Evolutionary conservation across 2,329 filamentous ascomycete genomes (phyloP).

Genomic region (Fusarium sublunatum): DNA sequence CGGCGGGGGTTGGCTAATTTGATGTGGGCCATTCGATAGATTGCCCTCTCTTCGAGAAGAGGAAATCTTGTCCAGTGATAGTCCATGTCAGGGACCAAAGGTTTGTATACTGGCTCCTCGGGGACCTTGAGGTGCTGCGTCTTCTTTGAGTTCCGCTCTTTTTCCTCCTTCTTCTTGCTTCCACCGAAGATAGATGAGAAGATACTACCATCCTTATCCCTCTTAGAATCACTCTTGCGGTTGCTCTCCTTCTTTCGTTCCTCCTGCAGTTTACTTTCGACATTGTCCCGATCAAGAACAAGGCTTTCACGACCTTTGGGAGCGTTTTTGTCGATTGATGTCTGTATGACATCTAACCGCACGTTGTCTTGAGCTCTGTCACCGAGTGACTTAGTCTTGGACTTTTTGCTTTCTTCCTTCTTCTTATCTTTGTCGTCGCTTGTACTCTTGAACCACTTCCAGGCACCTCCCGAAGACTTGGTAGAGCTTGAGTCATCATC

Average conservation of each 20-base stretch:
- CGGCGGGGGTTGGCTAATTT: slow-evolving; percentile 97
- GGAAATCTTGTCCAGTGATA: slow-evolving; percentile 97
- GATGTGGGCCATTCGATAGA: slow-evolving; percentile 98
- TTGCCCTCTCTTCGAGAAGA: slow-evolving; percentile 93
- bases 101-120: slow-evolving; percentile 78
- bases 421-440: slow-evolving; percentile 74
- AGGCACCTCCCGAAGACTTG: slow-evolving; percentile 75
- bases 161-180: slow-evolving; percentile 86
- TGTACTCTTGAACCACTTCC: slow-evolving; percentile 84
- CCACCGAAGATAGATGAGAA: slow-evolving; percentile 94
- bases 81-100: slow-evolving; percentile 86
- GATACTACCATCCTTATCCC: slow-evolving; percentile 92
- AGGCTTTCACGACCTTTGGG: slow-evolving; percentile 82
- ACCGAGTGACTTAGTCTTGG: slow-evolving; percentile 68
- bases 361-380: slow-evolving; percentile 79
- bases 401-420: slow-evolving; percentile 72
- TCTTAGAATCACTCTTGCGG: slow-evolving; percentile 82
- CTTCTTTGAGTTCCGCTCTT: slow-evolving; percentile 80
- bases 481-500: slow-evolving; percentile 69
- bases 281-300: slow-evolving; percentile 80
- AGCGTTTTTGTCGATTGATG: slow-evolving; percentile 78
- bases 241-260: slow-evolving; percentile 84
- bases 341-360: slow-evolving; percentile 86
- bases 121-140: slow-evolving; percentile 78
- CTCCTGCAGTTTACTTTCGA: slow-evolving; percentile 78